Evolutionary conservation across 2,329 filamentous ascomycete species (phyloP), one percentile per base, ranked within the genome.

Genomic region (Colletotrichum higginsianum): DNA sequence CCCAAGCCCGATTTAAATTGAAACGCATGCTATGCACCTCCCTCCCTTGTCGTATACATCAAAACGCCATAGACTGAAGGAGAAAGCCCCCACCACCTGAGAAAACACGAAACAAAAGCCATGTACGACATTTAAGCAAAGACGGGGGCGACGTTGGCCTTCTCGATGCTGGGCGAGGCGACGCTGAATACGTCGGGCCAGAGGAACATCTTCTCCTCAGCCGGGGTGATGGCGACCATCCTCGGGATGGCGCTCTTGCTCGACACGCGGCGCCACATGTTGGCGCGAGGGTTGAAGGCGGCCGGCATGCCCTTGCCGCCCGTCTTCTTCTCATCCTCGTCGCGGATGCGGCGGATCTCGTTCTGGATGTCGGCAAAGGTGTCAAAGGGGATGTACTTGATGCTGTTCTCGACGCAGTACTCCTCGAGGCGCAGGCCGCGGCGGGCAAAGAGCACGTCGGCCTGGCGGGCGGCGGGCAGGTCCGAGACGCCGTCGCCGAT

Each of bases 401-500:
- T 90, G 47, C 83, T 81, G 80, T 92, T 85, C 78, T 91, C 89
- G 68, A 86, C 75, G 80, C 91, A 93, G 80, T 92, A 91, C 77
- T 92, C 88, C 79, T 93, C 91, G 18, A 93, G 83, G 2, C 88
- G 83, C 49, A 93, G 82, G 0, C 91, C 90, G n/a, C 87, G 85
- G 13, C 91, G 86, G 0, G 91, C 90, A 76, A 93, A 93, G 13
- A 93, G 86, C 0, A 93, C 88, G 76, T 93, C 91, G 1, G 91
- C 90, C 77, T 93, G 86, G 40, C 89, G 84, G 1, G 91, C 90
- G 3, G 90, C 91, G 0, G 91, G 86, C 1, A 93, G 84, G 76
- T 93, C 91, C 0, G 89, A 91, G 7, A 93, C 90, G 26, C 91
- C 91, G 76, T 93, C 91, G 60, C 91, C 91, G 74, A 93, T 92